These are phyloP conservation scores for Phytopythium oedochilum DNA, from an alignment of 352 stramenopile species.

Conservation along the genomic window DNA sequence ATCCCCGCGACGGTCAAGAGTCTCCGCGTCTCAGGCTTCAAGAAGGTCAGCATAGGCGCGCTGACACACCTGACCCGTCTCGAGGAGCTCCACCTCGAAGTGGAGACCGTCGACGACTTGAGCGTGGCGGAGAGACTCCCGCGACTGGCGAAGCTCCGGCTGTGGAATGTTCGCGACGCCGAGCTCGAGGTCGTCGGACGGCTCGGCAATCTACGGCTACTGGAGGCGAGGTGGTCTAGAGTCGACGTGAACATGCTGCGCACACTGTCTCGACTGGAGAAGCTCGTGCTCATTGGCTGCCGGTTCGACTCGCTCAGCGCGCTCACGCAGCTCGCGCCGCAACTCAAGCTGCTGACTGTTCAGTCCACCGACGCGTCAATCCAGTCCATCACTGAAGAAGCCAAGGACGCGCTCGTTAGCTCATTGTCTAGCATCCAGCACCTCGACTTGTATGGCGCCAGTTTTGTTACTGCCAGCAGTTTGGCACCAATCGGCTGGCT, in stretches of 20 bases:
- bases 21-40: constrained; percentile 1
- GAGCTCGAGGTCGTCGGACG: background rate
- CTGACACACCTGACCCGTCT: background rate
- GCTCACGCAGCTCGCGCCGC: background rate
- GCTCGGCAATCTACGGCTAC: background rate
- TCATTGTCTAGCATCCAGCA: background rate
- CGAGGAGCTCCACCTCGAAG: constrained; percentile 1
- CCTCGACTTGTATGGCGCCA: background rate
- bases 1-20: background rate
- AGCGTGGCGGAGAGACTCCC: background rate
- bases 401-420: background rate
- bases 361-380: background rate
- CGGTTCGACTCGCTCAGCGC: too few relatives aligned
- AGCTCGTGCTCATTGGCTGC: background rate
- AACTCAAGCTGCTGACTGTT: constrained; percentile 1
- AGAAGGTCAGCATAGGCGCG: background rate
- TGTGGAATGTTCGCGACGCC: background rate
- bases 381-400: background rate
- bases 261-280: background rate
- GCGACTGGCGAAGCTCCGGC: background rate
- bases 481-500: background rate
- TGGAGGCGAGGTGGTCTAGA: background rate
- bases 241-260: background rate
- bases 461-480: background rate
- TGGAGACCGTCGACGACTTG: background rate